A percentile compares a stretch with the other conserved stretches of the same genome.
Evolutionary conservation across 768 basidiomycete species (phyloP).

Genomic region (Mycena chlorophos): DNA sequence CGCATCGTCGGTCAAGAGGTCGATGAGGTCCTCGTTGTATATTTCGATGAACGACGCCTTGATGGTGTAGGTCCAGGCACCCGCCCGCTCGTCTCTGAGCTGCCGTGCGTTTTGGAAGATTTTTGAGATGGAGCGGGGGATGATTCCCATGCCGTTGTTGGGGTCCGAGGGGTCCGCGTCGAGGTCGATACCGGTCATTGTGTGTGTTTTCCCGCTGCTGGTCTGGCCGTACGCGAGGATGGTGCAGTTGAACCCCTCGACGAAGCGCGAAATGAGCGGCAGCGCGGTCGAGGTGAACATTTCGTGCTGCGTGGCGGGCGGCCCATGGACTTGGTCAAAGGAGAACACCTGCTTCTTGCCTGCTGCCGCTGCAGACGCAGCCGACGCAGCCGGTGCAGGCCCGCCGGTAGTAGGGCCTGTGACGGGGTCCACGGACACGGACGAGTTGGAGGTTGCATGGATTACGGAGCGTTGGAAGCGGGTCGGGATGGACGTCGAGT

Average conservation of each 20-base stretch:
- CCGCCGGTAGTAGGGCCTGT: constrained; percentile 55
- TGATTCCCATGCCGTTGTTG: constrained; percentile 88
- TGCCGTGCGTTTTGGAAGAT: constrained; percentile 82
- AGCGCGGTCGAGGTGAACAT: constrained; percentile 84
- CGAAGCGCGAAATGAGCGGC: constrained; percentile 81
- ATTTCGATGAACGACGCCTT: constrained; percentile 96
- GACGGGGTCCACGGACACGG: constrained; percentile 79
- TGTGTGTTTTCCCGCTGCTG: constrained; percentile 94
- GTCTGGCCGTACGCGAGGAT: constrained; percentile 98
- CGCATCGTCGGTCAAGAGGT: constrained; percentile 77
- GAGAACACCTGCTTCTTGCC: constrained; percentile 83
- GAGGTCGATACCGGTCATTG: constrained; percentile 95
- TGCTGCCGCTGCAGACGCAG: constrained; percentile 41
- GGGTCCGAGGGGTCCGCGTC: constrained; percentile 84
- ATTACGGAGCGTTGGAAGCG: constrained; percentile 92
- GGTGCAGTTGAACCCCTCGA: constrained; percentile 96
- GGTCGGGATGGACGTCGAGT: constrained; percentile 82
- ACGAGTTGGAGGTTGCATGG: constrained; percentile 69
- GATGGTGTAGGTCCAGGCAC: constrained; percentile 73
- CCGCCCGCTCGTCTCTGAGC: constrained; percentile 72
- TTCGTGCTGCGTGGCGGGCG: constrained; percentile 80
- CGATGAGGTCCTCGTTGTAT: constrained; percentile 98
- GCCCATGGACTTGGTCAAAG: constrained; percentile 93
- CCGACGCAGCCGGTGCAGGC: constrained; percentile 47
- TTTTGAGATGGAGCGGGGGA: constrained; percentile 87